Evolutionary conservation across 2,329 filamentous ascomycete species (phyloP), one percentile per base, ranked within the genome.

Genomic region (Catunica adiposa): DNA sequence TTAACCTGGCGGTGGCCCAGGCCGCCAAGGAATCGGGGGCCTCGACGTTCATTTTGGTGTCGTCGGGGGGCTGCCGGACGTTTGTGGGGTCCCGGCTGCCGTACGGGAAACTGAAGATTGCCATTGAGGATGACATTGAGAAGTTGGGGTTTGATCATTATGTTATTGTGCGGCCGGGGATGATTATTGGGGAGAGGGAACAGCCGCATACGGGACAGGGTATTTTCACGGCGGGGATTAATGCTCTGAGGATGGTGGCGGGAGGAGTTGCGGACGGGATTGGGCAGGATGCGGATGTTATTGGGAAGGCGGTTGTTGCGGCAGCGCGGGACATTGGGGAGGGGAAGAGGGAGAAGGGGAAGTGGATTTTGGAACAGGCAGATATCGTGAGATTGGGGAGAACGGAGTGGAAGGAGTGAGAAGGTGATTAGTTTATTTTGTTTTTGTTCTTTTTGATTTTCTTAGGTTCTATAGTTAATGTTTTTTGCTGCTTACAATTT

Each of bases 41-140:
- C 9, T 79, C 79, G 61, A 83, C 83, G 1, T 94, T 84, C 64
- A 82, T 96, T 22, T 81, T 94, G 60, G 75, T 94, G 56, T 89
- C 84, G 0, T 74, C 76, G 22, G 70, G 63, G 1, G 75, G 76
- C 56, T 75, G 70, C 1, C 68, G 72, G 20, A 64, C 70, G 14
- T 25, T 74, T 40, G 29, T 70, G 31, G 52, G 61, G 46, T 51
- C 68, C 67, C 53, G 73, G 71, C n/a, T 78, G 65, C 69, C 73
- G 63, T 69, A 75, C 69, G 60, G 79, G 70, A 61, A 72, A 67
- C 92, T 96, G 86, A 96, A 96, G 73, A 81, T 79, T 23, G 86
- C 92, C 62, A 79, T 95, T 42, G 90, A 97, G 67, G 84, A 94
- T 34, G 73, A 80, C 15, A 76, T 95, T 58, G 78, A 79, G 65